These are phyloP conservation scores for Trichoderma asperelloides DNA, from an alignment of 495 filamentous ascomycete species.

Conservation along the genomic window DNA sequence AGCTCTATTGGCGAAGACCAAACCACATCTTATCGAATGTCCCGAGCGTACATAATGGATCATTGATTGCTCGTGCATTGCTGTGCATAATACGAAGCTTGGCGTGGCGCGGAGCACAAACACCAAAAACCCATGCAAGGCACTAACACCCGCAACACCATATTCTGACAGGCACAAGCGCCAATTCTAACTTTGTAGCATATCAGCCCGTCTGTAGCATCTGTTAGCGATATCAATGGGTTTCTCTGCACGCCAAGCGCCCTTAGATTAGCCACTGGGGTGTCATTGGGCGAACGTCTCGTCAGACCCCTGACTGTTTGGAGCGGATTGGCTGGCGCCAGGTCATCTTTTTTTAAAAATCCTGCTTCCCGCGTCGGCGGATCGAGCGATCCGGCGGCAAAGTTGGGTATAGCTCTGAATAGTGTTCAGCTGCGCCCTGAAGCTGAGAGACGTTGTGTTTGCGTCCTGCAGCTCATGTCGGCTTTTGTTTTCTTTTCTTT, in stretches of 20 bases:
- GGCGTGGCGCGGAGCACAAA: background rate
- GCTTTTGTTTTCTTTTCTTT: background rate
- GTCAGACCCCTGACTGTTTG: background rate
- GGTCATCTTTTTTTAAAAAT: background rate
- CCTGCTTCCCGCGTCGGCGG: background rate
- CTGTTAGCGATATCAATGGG: background rate
- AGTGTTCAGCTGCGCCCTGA: constrained; percentile 4
- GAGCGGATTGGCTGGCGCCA: background rate
- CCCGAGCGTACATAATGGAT: background rate
- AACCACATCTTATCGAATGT: background rate
- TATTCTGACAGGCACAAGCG: background rate
- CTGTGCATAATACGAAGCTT: background rate
- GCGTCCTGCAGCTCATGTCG: background rate
- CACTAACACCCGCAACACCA: background rate
- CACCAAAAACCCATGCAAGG: background rate
- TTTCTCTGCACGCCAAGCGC: background rate
- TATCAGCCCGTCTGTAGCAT: background rate
- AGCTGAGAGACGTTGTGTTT: background rate
- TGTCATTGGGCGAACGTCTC: background rate
- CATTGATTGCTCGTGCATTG: background rate
- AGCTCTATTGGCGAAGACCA: background rate
- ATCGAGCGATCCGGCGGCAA: constrained; percentile 3
- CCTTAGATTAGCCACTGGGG: background rate
- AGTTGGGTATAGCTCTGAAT: background rate
- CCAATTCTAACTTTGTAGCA: background rate